phyloP scores from a whole-genome alignment of 352 stramenopile species.

The Phytophthora cryptogea region DNA sequence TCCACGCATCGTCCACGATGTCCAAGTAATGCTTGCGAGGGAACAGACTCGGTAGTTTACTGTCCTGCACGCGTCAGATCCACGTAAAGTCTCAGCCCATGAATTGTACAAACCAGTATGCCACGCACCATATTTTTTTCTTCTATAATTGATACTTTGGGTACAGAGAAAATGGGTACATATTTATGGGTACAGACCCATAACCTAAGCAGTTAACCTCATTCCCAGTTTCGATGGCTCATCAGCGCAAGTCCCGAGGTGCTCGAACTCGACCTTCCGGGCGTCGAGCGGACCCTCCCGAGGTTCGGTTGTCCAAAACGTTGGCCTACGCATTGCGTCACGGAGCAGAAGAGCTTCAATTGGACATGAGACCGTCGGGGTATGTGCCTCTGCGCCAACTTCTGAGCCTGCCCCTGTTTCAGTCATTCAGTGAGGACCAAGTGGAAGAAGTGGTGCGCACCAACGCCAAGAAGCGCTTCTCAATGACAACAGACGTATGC shows the following conservation, averaged over 20 bases:
- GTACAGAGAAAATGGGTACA: no score
- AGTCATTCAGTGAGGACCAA: constrained; percentile 51
- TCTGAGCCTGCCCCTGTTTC: constrained; percentile 59
- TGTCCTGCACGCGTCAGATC: constrained; percentile 46
- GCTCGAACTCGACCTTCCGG: constrained; percentile 30
- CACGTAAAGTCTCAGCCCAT: neutral
- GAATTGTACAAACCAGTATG: neutral
- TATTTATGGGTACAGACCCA: no score
- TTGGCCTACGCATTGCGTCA: constrained; percentile 81
- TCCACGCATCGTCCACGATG: constrained; percentile 85
- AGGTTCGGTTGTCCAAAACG: constrained; percentile 78
- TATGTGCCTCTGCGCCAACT: constrained; percentile 65
- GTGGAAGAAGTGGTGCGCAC: constrained; percentile 69
- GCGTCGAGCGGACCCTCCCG: constrained; percentile 43
- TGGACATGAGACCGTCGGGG: constrained; percentile 72
- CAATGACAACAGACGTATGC: constrained; percentile 56
- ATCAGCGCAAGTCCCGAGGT: constrained; percentile 13
- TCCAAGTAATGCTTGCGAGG: constrained; percentile 74
- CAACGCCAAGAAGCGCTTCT: constrained; percentile 80
- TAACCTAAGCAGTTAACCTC: no score
- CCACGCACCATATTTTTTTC: neutral
- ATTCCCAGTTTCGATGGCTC: constrained; percentile 22
- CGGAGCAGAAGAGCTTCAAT: constrained; percentile 62
- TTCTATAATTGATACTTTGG: no score
- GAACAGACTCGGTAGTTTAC: constrained; percentile 72